Percentiles rank a stretch among this genome's conserved stretches.
Evolutionary conservation across 2,329 filamentous ascomycete species (phyloP).

Genomic region (Aspergillus proliferans): DNA sequence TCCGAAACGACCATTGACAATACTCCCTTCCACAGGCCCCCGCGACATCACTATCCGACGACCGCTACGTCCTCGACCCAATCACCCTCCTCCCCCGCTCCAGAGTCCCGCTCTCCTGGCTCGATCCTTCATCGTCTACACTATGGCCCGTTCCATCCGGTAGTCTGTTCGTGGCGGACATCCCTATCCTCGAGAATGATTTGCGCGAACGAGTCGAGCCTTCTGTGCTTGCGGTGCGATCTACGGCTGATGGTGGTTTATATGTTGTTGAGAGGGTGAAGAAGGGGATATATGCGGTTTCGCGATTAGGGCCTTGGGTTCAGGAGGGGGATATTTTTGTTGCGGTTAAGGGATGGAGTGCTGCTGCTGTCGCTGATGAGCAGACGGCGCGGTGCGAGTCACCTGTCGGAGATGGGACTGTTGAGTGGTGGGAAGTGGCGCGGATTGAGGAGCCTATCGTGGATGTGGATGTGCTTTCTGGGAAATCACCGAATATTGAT

Average conservation of each 20-base stretch:
- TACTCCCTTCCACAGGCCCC: conserved; percentile 22
- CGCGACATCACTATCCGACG: conserved; percentile 28
- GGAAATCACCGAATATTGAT: conserved; percentile 19
- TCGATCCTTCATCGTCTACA: conserved; percentile 24
- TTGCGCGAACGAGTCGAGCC: conserved; percentile 18
- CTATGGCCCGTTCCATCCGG: conserved; percentile 25
- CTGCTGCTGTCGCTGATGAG: background rate
- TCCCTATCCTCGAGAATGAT: conserved; percentile 29
- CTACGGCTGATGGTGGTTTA: conserved; percentile 23
- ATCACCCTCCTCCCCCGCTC: conserved; percentile 32
- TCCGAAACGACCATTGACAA: background rate
- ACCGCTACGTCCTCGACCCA: conserved; percentile 29
- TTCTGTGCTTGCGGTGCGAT: conserved; percentile 28
- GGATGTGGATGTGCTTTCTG: conserved; percentile 11
- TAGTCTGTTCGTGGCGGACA: conserved; percentile 34
- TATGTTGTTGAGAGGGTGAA: conserved; percentile 38
- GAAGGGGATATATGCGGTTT: conserved; percentile 34
- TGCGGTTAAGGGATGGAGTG: conserved; percentile 29
- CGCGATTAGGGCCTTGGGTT: conserved; percentile 26
- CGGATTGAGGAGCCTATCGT: conserved; percentile 24
- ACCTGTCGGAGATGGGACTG: background rate
- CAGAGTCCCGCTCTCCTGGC: conserved; percentile 34
- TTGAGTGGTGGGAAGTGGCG: conserved; percentile 32
- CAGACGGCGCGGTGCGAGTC: conserved; percentile 4
- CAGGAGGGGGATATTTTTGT: conserved; percentile 35